Base-by-base conservation (phyloP, 164 flowering plant genomes). In the Taxillus chinensis region DNA sequence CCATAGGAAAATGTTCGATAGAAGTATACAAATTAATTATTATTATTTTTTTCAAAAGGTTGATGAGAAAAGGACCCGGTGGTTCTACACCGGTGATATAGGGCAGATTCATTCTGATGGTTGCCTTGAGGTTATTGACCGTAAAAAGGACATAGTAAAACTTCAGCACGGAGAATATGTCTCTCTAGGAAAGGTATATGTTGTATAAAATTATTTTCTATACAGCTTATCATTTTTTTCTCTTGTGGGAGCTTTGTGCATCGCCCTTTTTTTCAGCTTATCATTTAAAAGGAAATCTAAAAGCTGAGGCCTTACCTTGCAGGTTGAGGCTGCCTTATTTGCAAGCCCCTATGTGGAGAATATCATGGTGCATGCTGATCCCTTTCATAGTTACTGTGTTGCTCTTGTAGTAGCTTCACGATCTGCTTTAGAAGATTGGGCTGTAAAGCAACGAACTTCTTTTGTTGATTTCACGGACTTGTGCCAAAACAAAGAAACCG, bases 141-240 rank as follows among this genome's bases (percentile, higher is more conserved):
- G 97, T 49, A 93, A 87, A 60, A 93, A 93, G 76, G 99, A 93
- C 68, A 93, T 93, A 45, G 95, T 93, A 60, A 93, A 93, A 76
- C 99, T 93, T 71, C 99, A 93, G 74, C 99, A 93, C 75, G 99
- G 99, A 62, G 97, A 93, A 76, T 93, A 93, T 76, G 93, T 90
- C 39, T 90, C 99, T 56, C 78, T 93, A 41, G 99, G 99, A 60
- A 93, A 91, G 96, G 99, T 90, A 73, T 49, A 61, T 67, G 3
- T 45, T 45, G 39, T 6, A 39, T 4, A 15, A 8, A 15, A 4
- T 62, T 39, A 41, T 60, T 8, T 67, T 49, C 7, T 59, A 39
- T 59, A 38, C 39, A 14, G 40, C 40, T 9, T 10, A 17, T 27
- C 39, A 2, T 54, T 9, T 54, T 7, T 27, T 15, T 1, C 39